Base-by-base conservation (phyloP, 2,329 filamentous ascomycete genomes). In the Didymella lethalis region DNA sequence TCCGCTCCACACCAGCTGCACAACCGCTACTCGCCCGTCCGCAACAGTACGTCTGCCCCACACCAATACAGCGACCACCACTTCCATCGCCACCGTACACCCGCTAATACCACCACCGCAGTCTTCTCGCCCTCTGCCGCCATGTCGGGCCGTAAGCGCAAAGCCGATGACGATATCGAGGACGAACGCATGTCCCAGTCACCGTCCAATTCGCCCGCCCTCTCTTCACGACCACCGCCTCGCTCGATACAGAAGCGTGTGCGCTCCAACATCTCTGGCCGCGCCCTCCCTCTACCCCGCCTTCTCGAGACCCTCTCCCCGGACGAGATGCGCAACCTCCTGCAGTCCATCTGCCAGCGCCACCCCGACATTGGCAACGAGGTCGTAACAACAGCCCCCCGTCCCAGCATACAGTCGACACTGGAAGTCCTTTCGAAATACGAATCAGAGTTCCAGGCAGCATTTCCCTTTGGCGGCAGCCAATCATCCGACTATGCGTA, bases 221-320 rank as follows among this genome's bases (percentile, higher is more conserved):
- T 90, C 59, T 82, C 89, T 66, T 81, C 87, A 64, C 86, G 92
- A 70, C 82, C 88, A 56, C 86, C 96, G 28, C 82, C 86, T 53
- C 74, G 73, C 51, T 69, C 75, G 47, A 67, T 77, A 45, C 90
- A 81, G 65, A 90, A 90, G 77, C 83, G 86, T 60, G 80, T 84
- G 64, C 85, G 87, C 59, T 86, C 88, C 67, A 93, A 96, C 68
- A 77, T 92, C 59, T 84, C 84, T 23, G 88, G 88, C 40, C 82
- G 88, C 59, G 87, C 88, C 46, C 82, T 92, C 46, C 80, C 87
- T 25, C 80, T 91, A 25, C 83, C 87, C 57, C 89, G 95, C 71
- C 86, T 99, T n/a, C 88, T 99, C 63, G 94, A 99, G 80, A 98
- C 95, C 0, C 86, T 99, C 44, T 92, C 96, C 72, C 89, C 89